phyloP scores from a whole-genome alignment of 2,329 filamentous ascomycete genomes.

The Endoconidiophora polonica region DNA sequence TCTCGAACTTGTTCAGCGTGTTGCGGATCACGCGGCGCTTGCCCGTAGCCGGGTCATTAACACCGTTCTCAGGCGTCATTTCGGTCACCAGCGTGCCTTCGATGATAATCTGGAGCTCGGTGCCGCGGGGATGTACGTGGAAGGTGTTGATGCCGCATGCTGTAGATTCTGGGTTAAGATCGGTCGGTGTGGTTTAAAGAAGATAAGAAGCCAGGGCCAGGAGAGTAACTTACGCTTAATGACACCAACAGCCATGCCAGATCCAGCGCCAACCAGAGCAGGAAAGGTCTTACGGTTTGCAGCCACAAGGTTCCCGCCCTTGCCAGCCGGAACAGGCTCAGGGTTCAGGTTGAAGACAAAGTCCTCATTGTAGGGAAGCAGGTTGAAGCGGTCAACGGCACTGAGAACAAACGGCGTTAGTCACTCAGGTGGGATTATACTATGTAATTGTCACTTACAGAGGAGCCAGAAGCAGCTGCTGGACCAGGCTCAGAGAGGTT shows the following conservation, averaged over 20 bases:
- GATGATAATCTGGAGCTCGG: slow-evolving; percentile 36
- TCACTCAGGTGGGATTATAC: not conserved
- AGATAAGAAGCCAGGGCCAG: not conserved
- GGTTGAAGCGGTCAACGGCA: slow-evolving; percentile 23
- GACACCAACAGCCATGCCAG: slow-evolving; percentile 34
- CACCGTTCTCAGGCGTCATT: slow-evolving; percentile 37
- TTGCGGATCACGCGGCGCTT: slow-evolving; percentile 27
- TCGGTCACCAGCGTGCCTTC: slow-evolving; percentile 32
- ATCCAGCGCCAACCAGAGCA: slow-evolving; percentile 34
- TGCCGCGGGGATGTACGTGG: slow-evolving; percentile 36
- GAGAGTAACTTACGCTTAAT: slow-evolving; percentile 22
- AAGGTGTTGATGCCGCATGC: slow-evolving; percentile 40
- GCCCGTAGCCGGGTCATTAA: slow-evolving; percentile 20
- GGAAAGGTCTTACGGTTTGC: slow-evolving; percentile 41
- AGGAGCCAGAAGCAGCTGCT: slow-evolving; percentile 17
- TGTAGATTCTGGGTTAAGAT: slow-evolving; percentile 5
- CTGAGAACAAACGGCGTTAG: slow-evolving; percentile 14
- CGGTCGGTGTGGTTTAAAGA: slow-evolving; percentile 5
- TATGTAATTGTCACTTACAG: slow-evolving; percentile 7
- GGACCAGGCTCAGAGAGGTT: slow-evolving; percentile 15
- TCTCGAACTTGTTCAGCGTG: slow-evolving; percentile 27
- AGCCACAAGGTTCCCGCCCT: slow-evolving; percentile 25
- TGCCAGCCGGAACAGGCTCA: slow-evolving; percentile 28
- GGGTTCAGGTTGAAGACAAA: slow-evolving; percentile 31
- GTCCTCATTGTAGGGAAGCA: slow-evolving; percentile 24